Conservation (phyloP, 495 filamentous ascomycete genomes). For the Aspergillus cavernicola region DNA sequence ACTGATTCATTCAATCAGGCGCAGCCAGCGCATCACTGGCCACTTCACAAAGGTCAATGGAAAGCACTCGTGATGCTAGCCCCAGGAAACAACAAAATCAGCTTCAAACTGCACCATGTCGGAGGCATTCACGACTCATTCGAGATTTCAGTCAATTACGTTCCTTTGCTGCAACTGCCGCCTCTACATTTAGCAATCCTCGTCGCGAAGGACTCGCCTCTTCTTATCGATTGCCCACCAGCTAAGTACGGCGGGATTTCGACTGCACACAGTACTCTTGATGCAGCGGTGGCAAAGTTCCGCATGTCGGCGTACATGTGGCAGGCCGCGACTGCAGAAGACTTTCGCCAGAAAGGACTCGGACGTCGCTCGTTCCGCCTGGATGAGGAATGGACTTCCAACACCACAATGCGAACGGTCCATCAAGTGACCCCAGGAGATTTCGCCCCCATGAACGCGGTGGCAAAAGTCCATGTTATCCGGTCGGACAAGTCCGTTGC, state of each 20-base stretch:
- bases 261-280: neutral
- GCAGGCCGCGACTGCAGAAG: neutral
- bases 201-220: neutral
- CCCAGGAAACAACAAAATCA: neutral
- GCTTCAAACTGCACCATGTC: neutral
- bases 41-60: neutral
- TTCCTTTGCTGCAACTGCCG: neutral
- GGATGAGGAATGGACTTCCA: neutral
- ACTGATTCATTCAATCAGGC: neutral
- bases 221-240: neutral
- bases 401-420: neutral
- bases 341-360: neutral
- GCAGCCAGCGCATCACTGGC: neutral
- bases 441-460: neutral
- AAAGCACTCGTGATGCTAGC: neutral
- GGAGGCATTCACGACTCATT: neutral
- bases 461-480: neutral
- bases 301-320: neutral
- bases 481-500: neutral
- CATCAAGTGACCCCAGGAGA: neutral
- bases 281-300: neutral
- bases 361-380: constrained; percentile 1
- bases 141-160: neutral
- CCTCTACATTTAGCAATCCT: neutral
- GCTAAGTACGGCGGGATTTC: neutral